Evolutionary conservation across 495 filamentous ascomycete genomes (phyloP), one percentile per base, ranked within the genome.

Genomic region (Penicillium dipodomyicola): DNA sequence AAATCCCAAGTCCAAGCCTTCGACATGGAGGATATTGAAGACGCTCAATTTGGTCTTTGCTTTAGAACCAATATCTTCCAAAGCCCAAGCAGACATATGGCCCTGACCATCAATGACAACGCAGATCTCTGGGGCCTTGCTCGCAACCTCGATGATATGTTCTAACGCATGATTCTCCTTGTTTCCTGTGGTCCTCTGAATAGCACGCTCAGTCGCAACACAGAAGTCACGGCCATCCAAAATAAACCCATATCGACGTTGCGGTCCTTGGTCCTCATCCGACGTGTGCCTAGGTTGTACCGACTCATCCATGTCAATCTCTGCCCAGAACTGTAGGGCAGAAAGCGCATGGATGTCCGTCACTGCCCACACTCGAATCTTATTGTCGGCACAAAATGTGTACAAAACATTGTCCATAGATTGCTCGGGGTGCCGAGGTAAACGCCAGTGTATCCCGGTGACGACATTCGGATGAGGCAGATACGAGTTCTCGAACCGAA

Each of bases 81-180:
- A 67, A 2, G 90, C 95, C 93, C 93, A 96, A 0, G 92, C 94
- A 45, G 89, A 91, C 90, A 97, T 91, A 61, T 87, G 83, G 5
- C 94, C 94, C 37, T 81, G 76, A 19, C 87, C 86, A 71, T 99
- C 92, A 49, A 96, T 77, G 3, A 93, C 85, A 15, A 97, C 78
- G 60, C 90, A 92, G 3, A 97, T 83, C 63, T 99, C 95, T 0
- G 93, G 95, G 48, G 80, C 87, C 25, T 85, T 84, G 52, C 91
- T 93, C 6, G 90, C 90, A 56, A 97, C 84, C 57, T 95, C 90
- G 29, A 92, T 85, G 6, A 97, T 77, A 71, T 96, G 91, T 62
- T 92, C 84, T 40, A 97, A 72, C 12, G 87, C 86, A 57, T 87
- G 82, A 48, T 86, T 81, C 10, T 86, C 84, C 49, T 80, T 79